A percentile compares a stretch with the other conserved stretches of the same genome.
Conservation (phyloP, 2,329 filamentous ascomycete species). For the Talaromyces amestolkiae region DNA sequence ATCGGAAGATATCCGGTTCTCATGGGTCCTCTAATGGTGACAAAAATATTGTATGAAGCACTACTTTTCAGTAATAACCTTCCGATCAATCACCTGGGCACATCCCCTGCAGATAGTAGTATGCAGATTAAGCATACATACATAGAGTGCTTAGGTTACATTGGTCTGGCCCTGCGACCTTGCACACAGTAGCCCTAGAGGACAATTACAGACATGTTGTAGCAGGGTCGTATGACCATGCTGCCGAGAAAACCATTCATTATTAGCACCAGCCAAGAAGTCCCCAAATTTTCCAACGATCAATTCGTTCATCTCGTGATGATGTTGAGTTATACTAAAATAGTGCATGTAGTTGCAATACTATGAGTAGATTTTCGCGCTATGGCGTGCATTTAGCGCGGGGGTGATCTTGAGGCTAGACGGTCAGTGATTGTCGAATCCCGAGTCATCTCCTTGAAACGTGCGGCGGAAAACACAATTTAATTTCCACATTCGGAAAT, state of each 20-base stretch:
- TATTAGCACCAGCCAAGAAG: background rate
- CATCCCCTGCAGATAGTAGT: background rate
- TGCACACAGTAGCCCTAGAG: too few species aligned
- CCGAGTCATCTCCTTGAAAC: background rate
- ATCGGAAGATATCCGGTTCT: background rate
- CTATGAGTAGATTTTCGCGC: background rate
- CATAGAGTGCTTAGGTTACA: background rate
- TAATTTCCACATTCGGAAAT: background rate
- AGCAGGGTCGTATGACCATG: background rate
- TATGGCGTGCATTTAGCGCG: background rate
- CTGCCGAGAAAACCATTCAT: background rate
- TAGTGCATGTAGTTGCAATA: background rate
- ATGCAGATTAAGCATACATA: constrained; percentile 3
- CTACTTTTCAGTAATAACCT: background rate
- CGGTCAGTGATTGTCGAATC: background rate
- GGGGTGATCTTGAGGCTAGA: background rate
- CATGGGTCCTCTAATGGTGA: background rate
- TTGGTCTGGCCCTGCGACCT: background rate
- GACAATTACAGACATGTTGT: background rate
- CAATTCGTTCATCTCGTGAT: background rate
- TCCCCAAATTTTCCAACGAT: background rate
- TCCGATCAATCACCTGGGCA: background rate
- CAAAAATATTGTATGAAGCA: background rate
- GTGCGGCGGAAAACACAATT: background rate
- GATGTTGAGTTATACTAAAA: background rate